These are phyloP conservation scores for Passalora sequoiae DNA, from an alignment of 2,329 filamentous ascomycete species.

Conservation along the genomic window DNA sequence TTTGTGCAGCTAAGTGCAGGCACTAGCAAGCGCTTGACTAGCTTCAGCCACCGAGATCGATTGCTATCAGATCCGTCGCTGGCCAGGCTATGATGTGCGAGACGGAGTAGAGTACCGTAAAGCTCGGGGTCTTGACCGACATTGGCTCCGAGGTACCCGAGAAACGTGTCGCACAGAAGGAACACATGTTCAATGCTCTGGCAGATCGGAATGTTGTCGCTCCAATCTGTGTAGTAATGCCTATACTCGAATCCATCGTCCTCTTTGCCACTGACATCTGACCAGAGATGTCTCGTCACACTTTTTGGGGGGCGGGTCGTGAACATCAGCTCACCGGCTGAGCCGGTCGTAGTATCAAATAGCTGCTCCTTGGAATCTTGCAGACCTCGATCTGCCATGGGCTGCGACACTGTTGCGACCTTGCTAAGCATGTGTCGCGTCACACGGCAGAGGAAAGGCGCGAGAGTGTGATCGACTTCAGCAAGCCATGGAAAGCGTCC, in stretches of 20 bases:
- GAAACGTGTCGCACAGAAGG: constrained; percentile 72
- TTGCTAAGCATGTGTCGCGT: constrained; percentile 75
- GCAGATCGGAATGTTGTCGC: constrained; percentile 86
- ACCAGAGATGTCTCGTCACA: constrained; percentile 74
- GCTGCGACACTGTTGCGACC: constrained; percentile 56
- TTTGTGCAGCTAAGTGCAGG: constrained; percentile 83
- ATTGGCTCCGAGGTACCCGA: constrained; percentile 81
- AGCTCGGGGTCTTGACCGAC: constrained; percentile 79
- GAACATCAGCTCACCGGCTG: constrained; percentile 58
- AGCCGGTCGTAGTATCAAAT: constrained; percentile 60
- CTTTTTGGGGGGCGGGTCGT: constrained; percentile 57
- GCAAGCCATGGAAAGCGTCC: constrained; percentile 90
- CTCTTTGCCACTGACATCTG: constrained; percentile 67
- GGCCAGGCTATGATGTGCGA: constrained; percentile 69
- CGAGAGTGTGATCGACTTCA: constrained; percentile 75
- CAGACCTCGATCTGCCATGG: constrained; percentile 41
- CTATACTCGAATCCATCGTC: constrained; percentile 69
- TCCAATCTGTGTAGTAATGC: constrained; percentile 98
- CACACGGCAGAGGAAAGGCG: constrained; percentile 77
- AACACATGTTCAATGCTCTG: constrained; percentile 89
- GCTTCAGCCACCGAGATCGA: constrained; percentile 71
- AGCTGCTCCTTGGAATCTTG: constrained; percentile 48
- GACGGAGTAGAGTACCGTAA: constrained; percentile 75
- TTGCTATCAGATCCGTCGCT: constrained; percentile 68
- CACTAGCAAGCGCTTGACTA: constrained; percentile 78